These are phyloP conservation scores for Adansonia gregorii DNA, from an alignment of 441 rosid genomes.

Conservation along the genomic window DNA sequence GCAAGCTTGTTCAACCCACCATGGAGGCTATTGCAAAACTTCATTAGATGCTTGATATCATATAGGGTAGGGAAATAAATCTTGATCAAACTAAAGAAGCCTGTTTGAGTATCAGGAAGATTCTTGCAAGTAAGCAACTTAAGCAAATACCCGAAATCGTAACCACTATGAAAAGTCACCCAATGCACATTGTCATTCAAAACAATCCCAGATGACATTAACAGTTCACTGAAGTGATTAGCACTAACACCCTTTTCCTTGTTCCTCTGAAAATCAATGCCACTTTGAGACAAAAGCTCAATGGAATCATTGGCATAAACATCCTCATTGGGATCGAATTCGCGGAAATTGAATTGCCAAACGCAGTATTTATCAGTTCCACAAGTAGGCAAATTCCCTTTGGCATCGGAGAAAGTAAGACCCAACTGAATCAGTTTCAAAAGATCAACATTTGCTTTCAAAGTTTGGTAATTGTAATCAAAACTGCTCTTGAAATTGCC, in stretches of 20 bases:
- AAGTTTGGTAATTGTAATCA: slow-evolving; percentile 57
- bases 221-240: slow-evolving; percentile 48
- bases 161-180: slow-evolving; percentile 82
- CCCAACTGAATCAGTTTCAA: slow-evolving; percentile 76
- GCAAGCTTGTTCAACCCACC: slow-evolving; percentile 79
- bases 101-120: slow-evolving; percentile 54
- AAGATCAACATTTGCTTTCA: slow-evolving; percentile 67
- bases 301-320: slow-evolving; percentile 62
- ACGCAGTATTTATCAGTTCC: slow-evolving; percentile 58
- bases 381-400: slow-evolving; percentile 66
- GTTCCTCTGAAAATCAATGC: slow-evolving; percentile 64
- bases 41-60: slow-evolving; percentile 74
- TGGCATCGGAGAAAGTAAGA: slow-evolving; percentile 62
- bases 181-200: slow-evolving; percentile 62
- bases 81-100: slow-evolving; percentile 54
- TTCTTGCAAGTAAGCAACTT: slow-evolving; percentile 59
- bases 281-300: slow-evolving; percentile 50
- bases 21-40: slow-evolving; percentile 57
- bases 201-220: slow-evolving; percentile 68
- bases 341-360: slow-evolving; percentile 81
- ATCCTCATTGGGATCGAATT: slow-evolving; percentile 57
- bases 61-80: slow-evolving; percentile 58
- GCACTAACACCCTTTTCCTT: slow-evolving; percentile 57
- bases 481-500: slow-evolving; percentile 46
- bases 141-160: slow-evolving; percentile 65